Percentiles rank a stretch among this genome's conserved stretches.
phyloP scores from a whole-genome alignment of 345 rosid genomes.

The Eucalyptus urophylla region DNA sequence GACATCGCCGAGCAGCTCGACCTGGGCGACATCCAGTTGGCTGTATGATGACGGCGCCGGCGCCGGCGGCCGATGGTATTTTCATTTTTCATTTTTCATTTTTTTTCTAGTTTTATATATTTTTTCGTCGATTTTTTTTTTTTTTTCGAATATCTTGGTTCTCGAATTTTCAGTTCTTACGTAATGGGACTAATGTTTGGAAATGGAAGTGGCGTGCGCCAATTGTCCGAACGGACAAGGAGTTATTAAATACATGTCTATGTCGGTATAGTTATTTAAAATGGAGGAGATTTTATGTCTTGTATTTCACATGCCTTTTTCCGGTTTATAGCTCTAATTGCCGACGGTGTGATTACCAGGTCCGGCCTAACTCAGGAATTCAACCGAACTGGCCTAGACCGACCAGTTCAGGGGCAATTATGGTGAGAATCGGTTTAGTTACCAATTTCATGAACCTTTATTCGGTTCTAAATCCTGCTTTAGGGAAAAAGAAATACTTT shows the following conservation, averaged over 20 bases:
- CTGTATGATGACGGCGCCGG: not conserved
- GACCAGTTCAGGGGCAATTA: not conserved
- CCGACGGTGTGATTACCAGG: not conserved
- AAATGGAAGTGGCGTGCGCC: not conserved
- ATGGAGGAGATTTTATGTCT: not conserved
- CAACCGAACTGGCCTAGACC: not conserved
- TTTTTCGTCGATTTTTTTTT: not conserved
- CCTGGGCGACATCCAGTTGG: constrained; percentile 57
- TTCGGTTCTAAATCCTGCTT: not conserved
- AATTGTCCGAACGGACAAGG: not conserved
- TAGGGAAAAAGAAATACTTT: not conserved
- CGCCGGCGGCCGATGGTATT: not conserved
- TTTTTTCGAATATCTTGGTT: not conserved
- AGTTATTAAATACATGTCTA: not conserved
- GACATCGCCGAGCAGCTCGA: constrained; percentile 81
- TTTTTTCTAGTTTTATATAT: not conserved
- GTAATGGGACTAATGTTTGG: not conserved
- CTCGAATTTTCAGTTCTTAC: not conserved
- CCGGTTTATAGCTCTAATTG: not conserved
- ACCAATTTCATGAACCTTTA: not conserved
- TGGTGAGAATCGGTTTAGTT: not conserved
- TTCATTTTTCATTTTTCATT: not conserved
- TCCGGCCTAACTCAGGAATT: not conserved
- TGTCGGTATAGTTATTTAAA: not conserved
- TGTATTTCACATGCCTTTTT: not conserved